Percentiles rank a stretch among this genome's conserved stretches.
These are phyloP conservation scores for Hypoxylon sp. DNA, from an alignment of 2,329 filamentous ascomycete genomes.

Conservation along the genomic window DNA sequence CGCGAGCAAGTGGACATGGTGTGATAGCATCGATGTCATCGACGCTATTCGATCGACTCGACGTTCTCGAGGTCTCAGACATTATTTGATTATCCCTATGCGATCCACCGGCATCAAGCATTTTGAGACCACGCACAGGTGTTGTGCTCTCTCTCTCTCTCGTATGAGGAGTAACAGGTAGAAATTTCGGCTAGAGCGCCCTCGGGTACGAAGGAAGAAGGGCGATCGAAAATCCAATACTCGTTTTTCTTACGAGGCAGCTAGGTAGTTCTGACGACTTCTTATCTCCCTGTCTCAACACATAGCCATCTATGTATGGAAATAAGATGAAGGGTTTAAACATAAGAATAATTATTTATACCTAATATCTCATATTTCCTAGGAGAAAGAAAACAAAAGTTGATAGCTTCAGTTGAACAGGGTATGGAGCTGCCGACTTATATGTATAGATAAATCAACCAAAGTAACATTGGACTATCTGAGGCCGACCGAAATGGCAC, in stretches of 20 bases:
- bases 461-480: constrained; percentile 33
- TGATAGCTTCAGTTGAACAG: constrained; percentile 17
- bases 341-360: neutral
- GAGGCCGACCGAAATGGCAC: constrained; percentile 27
- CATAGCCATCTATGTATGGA: neutral
- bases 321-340: constrained; percentile 13
- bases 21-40: constrained; percentile 57
- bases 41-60: constrained; percentile 26
- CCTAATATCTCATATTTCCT: neutral
- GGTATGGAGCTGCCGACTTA: constrained; percentile 32
- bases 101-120: neutral
- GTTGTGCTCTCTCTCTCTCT: constrained; percentile 11
- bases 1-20: constrained; percentile 49
- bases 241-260: constrained; percentile 1
- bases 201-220: neutral
- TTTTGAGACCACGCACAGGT: neutral
- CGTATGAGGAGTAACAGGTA: neutral
- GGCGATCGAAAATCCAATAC: neutral
- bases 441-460: constrained; percentile 27
- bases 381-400: neutral
- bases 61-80: constrained; percentile 35
- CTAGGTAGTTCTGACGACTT: neutral
- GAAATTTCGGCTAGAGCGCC: constrained; percentile 5
- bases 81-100: constrained; percentile 24
- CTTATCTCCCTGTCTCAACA: neutral